These are phyloP conservation scores for Aspergillus felis DNA, from an alignment of 2,329 filamentous ascomycete genomes.

Conservation along the genomic window DNA sequence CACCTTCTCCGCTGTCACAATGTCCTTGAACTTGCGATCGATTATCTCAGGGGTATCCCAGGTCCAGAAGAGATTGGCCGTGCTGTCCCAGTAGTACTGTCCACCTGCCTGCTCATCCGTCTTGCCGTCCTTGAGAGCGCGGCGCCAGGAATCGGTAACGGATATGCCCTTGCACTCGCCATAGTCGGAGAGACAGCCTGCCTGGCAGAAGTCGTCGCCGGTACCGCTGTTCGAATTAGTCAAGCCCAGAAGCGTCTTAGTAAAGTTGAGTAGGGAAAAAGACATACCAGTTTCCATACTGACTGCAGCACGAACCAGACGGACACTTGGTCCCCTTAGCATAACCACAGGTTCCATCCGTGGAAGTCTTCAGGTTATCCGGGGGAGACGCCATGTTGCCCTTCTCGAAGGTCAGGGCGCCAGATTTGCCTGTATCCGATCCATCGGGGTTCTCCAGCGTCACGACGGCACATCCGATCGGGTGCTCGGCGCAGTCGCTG, in stretches of 20 bases:
- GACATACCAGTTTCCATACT: slow-evolving; percentile 34
- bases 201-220: slow-evolving; percentile 27
- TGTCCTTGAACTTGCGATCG: slow-evolving; percentile 56
- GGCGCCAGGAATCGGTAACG: slow-evolving; percentile 54
- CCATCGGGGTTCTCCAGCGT: slow-evolving; percentile 59
- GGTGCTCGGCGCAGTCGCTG: slow-evolving; percentile 42
- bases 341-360: slow-evolving; percentile 33
- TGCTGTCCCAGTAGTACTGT: slow-evolving; percentile 64
- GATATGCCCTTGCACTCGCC: slow-evolving; percentile 45
- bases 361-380: slow-evolving; percentile 20
- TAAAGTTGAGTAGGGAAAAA: neutral
- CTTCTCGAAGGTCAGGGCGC: slow-evolving; percentile 48
- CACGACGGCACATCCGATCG: slow-evolving; percentile 58
- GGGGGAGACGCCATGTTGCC: slow-evolving; percentile 23
- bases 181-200: slow-evolving; percentile 37
- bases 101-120: slow-evolving; percentile 60
- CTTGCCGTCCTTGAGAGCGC: slow-evolving; percentile 50
- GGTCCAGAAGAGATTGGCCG: slow-evolving; percentile 64
- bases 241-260: neutral
- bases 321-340: slow-evolving; percentile 27
- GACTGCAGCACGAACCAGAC: slow-evolving; percentile 31
- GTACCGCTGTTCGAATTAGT: slow-evolving; percentile 24
- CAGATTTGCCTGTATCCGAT: slow-evolving; percentile 53
- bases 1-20: slow-evolving; percentile 54
- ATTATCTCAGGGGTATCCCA: slow-evolving; percentile 65